These are phyloP conservation scores for Phytophthora pistaciae DNA, from an alignment of 352 stramenopile species.

Conservation along the genomic window DNA sequence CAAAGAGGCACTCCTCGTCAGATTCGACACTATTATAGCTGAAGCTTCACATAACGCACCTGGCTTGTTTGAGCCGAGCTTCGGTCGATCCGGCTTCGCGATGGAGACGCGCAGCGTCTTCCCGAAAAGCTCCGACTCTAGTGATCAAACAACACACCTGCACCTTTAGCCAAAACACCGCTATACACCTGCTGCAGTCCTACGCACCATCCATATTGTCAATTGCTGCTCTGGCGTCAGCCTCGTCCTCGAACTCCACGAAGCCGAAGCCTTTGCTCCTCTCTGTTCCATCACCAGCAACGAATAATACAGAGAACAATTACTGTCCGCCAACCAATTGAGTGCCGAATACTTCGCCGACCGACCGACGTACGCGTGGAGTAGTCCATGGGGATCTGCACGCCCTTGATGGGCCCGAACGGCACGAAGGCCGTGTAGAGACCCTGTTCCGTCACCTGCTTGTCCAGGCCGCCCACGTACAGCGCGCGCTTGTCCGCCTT, in stretches of 20 bases:
- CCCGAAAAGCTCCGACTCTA: slow-evolving; percentile 93
- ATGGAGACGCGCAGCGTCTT: slow-evolving; percentile 93
- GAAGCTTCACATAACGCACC: slow-evolving; percentile 38
- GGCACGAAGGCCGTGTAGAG: slow-evolving; percentile 89
- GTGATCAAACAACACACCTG: not conserved
- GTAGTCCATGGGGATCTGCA: slow-evolving; percentile 83
- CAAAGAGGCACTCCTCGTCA: slow-evolving; percentile 9
- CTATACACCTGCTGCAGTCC: not conserved
- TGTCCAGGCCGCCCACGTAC: slow-evolving; percentile 93
- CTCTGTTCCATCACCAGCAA: slow-evolving; percentile 43
- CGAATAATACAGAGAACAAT: not conserved
- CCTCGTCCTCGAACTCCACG: slow-evolving; percentile 93
- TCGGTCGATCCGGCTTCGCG: slow-evolving; percentile 85
- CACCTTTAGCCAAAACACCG: slow-evolving; percentile 8
- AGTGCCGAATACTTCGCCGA: not conserved
- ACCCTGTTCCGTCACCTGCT: slow-evolving; percentile 87
- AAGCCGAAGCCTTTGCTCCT: slow-evolving; percentile 94
- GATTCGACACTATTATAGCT: not conserved
- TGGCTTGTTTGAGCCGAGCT: slow-evolving; percentile 83
- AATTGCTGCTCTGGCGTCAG: slow-evolving; percentile 91
- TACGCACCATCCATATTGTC: slow-evolving; percentile 96
- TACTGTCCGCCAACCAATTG: not conserved
- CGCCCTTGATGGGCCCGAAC: slow-evolving; percentile 83
- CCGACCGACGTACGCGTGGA: slow-evolving; percentile 60
- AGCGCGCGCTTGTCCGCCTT: slow-evolving; percentile 74